A percentile compares a stretch with the other conserved stretches of the same genome.
Evolutionary conservation across 75 land plant genomes (phyloP).

Genomic region (Picea sitchensis): DNA sequence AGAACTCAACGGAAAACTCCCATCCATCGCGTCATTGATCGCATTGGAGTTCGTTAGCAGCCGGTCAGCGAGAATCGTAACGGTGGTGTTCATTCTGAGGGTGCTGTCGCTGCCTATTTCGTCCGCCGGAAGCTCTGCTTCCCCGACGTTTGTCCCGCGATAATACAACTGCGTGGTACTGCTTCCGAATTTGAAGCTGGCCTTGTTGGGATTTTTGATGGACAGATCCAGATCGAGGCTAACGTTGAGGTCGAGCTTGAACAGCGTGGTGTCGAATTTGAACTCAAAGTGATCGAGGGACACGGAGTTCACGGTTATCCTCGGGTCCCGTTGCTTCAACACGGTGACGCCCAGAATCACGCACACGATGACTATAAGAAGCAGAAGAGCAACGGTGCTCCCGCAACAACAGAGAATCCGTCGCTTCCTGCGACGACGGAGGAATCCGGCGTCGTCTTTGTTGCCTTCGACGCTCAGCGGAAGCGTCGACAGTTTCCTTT

Average conservation of each 20-base stretch:
- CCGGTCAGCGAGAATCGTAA: constrained; percentile 32
- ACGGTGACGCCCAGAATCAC: constrained; percentile 19
- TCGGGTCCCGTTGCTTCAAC: constrained; percentile 22
- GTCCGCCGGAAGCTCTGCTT: constrained; percentile 52
- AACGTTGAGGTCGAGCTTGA: constrained; percentile 19
- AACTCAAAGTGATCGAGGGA: not conserved
- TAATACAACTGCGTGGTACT: constrained; percentile 37
- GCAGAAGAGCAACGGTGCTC: not conserved
- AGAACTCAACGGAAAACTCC: constrained; percentile 34
- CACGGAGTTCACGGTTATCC: constrained; percentile 16
- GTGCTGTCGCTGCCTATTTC: constrained; percentile 14
- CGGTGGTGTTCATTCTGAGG: not conserved
- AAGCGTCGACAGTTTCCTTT: no score
- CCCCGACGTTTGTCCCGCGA: constrained; percentile 33
- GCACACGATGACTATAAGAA: not conserved
- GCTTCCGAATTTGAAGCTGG: constrained; percentile 41
- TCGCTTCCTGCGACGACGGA: not conserved
- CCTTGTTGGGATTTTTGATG: constrained; percentile 43
- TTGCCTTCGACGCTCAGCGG: no score
- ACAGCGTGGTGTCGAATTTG: not conserved
- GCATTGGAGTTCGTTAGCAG: not conserved
- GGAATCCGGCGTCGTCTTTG: not conserved
- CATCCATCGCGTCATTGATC: constrained; percentile 28
- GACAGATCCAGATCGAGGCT: constrained; percentile 33
- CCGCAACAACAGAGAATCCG: not conserved